Evolutionary conservation across 139 green algal genomes (phyloP), one percentile per base, ranked within the genome.

Genomic region (Chara braunii): DNA sequence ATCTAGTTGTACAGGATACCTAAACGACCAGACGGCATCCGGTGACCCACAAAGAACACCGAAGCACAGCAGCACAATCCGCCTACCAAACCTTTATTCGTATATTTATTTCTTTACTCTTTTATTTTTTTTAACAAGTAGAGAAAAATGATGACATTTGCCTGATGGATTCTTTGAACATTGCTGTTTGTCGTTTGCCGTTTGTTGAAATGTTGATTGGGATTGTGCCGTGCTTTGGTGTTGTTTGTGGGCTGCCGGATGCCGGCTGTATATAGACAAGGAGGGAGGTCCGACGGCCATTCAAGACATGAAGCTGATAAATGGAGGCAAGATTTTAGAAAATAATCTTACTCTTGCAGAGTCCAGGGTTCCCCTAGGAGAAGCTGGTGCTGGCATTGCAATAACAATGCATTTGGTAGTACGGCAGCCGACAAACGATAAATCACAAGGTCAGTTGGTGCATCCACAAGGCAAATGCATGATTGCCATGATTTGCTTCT

Each of bases 361-460:
- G 64, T 70, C 64, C 1, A 53, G 64, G 12, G 64, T 73, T n/a
- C 64, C 64, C 12, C 44, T 70, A 29, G 60, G 55, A 35, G 64
- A 73, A 34, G 57, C 57, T 33, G 29, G 32, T 31, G 61, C 51
- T 40, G 60, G 26, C 26, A 23, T 60, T 12, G 18, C 18, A 18
- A 70, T 73, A 24, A 73, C 64, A 30, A 73, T 73, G 64, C 64
- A 73, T 24, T 53, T 73, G 23, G 64, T 73, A 18, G 40, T 73
- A 14, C 54, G 60, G 24, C 64, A 23, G 6, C 26, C 22, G 31
- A 26, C 57, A 33, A 28, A 42, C 6, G 57, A 67, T 9, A 67
- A 67, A 52, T 36, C 36, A 5, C 23, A 51, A 6, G 31, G 57
- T 67, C 30, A 45, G 51, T 56, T n/a, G n/a, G n/a, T n/a, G n/a